Evolutionary conservation across 2,329 filamentous ascomycete species (phyloP).

Genomic region (Colletotrichum tropicicola): DNA sequence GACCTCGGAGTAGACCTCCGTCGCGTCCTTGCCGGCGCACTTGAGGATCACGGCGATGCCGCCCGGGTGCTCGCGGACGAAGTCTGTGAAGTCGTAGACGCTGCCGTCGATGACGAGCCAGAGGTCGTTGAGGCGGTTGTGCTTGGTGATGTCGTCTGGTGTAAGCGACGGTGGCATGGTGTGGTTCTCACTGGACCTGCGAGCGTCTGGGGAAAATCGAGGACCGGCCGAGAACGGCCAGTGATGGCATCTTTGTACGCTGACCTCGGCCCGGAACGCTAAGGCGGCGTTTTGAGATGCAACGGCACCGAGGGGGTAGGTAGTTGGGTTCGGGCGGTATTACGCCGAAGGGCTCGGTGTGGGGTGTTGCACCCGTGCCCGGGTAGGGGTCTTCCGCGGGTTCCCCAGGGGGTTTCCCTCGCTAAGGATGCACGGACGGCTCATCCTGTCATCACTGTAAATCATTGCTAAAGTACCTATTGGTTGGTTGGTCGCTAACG

Average conservation of each 20-base stretch:
- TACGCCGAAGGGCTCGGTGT: slow-evolving; percentile 17
- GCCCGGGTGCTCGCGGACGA: slow-evolving; percentile 55
- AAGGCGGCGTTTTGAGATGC: not conserved
- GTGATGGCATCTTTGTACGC: slow-evolving; percentile 5
- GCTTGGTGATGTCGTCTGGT: slow-evolving; percentile 52
- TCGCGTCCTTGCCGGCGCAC: slow-evolving; percentile 63
- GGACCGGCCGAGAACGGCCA: no score
- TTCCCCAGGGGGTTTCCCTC: slow-evolving; percentile 4
- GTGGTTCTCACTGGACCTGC: not conserved
- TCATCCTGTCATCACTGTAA: not conserved
- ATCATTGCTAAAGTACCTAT: slow-evolving; percentile 3
- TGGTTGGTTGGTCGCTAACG: not conserved
- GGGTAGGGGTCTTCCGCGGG: not conserved
- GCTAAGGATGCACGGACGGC: slow-evolving; percentile 20
- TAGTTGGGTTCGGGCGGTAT: slow-evolving; percentile 16
- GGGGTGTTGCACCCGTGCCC: not conserved
- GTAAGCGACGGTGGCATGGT: slow-evolving; percentile 42
- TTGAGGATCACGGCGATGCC: slow-evolving; percentile 53
- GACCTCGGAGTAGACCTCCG: slow-evolving; percentile 59
- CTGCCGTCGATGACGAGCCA: slow-evolving; percentile 74
- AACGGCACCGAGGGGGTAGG: slow-evolving; percentile 9
- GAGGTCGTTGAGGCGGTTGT: slow-evolving; percentile 57
- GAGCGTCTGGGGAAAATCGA: no score
- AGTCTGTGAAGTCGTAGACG: slow-evolving; percentile 74
- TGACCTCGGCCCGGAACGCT: slow-evolving; percentile 5